These are phyloP conservation scores for Plasmodium vivax DNA, from an alignment of 169 alveolate species.

Conservation along the genomic window DNA sequence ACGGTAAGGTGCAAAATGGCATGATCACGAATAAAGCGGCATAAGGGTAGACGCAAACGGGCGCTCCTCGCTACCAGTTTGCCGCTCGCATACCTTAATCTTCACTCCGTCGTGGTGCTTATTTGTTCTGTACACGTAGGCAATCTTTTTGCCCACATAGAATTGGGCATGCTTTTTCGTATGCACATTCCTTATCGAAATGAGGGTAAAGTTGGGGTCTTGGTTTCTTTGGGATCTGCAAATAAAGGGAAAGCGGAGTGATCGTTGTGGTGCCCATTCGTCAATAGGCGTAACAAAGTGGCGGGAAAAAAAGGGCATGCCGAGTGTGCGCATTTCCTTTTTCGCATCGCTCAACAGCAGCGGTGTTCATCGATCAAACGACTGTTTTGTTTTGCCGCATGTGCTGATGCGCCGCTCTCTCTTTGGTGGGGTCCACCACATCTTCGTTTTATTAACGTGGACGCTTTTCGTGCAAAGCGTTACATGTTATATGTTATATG, in stretches of 20 bases:
- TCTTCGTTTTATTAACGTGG: not conserved
- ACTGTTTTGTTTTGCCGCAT: not conserved
- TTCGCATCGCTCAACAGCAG: not conserved
- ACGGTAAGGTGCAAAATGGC: too few relatives aligned
- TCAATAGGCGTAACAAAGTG: not conserved
- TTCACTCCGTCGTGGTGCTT: constrained; percentile 92
- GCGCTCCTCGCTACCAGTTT: not conserved
- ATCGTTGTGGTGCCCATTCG: not conserved
- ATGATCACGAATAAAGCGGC: not conserved
- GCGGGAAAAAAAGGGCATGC: not conserved
- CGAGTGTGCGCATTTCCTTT: not conserved
- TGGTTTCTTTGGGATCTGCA: constrained; percentile 94
- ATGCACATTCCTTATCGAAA: constrained; percentile 96
- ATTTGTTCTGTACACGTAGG: constrained; percentile 97
- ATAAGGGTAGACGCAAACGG: not conserved
- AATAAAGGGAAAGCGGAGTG: not conserved
- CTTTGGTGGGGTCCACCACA: not conserved
- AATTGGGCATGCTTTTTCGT: constrained; percentile 95
- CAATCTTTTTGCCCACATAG: constrained; percentile 98
- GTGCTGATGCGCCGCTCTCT: not conserved
- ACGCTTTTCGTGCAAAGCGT: not conserved
- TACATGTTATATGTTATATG: too few relatives aligned
- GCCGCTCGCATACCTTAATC: constrained; percentile 87
- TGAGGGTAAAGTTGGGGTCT: constrained; percentile 94
- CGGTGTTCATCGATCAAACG: not conserved